These are phyloP conservation scores for Gossypium trilobum DNA, from an alignment of 441 rosid species.

Conservation along the genomic window DNA sequence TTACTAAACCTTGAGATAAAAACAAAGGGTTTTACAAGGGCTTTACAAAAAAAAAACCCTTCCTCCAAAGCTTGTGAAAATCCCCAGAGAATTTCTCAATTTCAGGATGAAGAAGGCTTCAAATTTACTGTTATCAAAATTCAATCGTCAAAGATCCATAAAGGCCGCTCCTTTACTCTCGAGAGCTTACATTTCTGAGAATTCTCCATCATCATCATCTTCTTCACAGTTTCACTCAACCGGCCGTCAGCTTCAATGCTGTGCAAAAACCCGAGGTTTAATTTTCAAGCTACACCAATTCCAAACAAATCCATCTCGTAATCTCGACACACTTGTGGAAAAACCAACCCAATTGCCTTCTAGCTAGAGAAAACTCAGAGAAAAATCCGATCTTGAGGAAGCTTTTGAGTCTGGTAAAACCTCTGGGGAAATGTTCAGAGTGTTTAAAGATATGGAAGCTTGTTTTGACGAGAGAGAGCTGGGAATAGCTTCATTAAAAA, in stretches of 20 bases:
- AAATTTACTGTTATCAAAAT: constrained; percentile 38
- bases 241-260: constrained; percentile 23
- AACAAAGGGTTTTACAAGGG: constrained; percentile 15
- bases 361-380: constrained; percentile 45
- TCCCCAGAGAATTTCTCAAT: background rate
- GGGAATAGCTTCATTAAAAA: constrained; percentile 60
- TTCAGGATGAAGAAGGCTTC: constrained; percentile 53
- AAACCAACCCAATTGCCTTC: constrained; percentile 36
- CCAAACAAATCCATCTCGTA: constrained; percentile 34
- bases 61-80: background rate
- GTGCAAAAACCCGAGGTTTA: constrained; percentile 29
- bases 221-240: constrained; percentile 24
- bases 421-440: constrained; percentile 57
- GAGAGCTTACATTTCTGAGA: constrained; percentile 23
- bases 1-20: too few species aligned
- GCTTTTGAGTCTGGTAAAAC: constrained; percentile 72
- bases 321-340: constrained; percentile 42
- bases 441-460: constrained; percentile 64
- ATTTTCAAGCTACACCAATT: constrained; percentile 27
- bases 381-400: constrained; percentile 62
- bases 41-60: background rate
- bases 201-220: background rate
- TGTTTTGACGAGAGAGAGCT: constrained; percentile 61
- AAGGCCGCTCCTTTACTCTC: constrained; percentile 19
- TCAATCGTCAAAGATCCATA: constrained; percentile 27